Evolutionary conservation across 2,329 filamentous ascomycete species (phyloP), one percentile per base, ranked within the genome.

Genomic region (Monosporascus cannonballus): DNA sequence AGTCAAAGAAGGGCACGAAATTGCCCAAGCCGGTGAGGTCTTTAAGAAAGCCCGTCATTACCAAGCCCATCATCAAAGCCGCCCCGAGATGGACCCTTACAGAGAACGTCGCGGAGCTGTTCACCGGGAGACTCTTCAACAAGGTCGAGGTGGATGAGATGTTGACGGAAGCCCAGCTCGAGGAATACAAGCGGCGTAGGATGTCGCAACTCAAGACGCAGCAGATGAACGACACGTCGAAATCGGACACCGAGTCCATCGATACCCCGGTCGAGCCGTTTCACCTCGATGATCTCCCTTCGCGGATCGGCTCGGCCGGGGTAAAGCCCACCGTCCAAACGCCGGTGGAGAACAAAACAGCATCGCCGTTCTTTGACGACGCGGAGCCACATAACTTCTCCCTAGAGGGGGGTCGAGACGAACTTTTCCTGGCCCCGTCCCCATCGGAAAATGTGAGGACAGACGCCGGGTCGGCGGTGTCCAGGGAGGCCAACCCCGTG

Each of bases 81-180:
- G 66, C 64, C 22, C 64, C 76, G 44, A 71, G 76, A 66, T 81
- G 80, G 78, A 76, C 75, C 15, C 64, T 84, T 30, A 73, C 79
- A 0, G 78, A 80, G 49, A 82, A 81, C 56, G 72, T 85, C 59
- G 73, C 77, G n/a, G 80, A 81, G 30, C 69, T 83, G 11, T 74
- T 85, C 54, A 77, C 71, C 42, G 75, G 76, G 18, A 78, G 77
- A 44, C 70, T 79, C 46, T 83, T 85, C 62, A 73, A 73, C 55
- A 74, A 74, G 47, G 72, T 79, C 50, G 80, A 85, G 55, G 80
- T 75, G 0, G 78, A 83, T 49, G 81, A 85, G 67, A 81, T 83
- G 71, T 66, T 84, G 14, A 78, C 80, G 11, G 76, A 79, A 18
- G 72, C 74, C 36, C 74, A 76, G 38, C 68, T 83, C 24, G 73